A percentile compares a stretch with the other conserved stretches of the same genome.
Evolutionary conservation across 495 filamentous ascomycete genomes (phyloP).

Genomic region (Aspergillus conjunctus): DNA sequence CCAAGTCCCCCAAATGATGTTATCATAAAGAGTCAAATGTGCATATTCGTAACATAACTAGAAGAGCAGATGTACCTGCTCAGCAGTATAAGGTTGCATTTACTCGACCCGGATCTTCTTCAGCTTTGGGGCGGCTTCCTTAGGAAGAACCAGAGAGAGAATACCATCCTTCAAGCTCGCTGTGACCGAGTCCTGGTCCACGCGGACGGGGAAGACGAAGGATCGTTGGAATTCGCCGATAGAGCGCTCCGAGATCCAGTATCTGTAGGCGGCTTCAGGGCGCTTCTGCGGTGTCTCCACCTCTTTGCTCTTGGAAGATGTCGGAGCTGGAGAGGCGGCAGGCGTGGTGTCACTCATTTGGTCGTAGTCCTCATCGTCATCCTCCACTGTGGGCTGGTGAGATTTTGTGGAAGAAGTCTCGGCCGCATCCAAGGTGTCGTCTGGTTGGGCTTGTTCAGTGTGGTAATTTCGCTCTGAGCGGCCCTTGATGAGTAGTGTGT

Average conservation of each 20-base stretch:
- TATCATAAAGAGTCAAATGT: too few relatives aligned
- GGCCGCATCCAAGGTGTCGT: conserved; percentile 20
- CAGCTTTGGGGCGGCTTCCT: conserved; percentile 57
- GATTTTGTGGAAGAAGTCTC: conserved; percentile 35
- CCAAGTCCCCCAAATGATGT: too few relatives aligned
- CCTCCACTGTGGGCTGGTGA: conserved; percentile 67
- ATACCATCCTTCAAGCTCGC: conserved; percentile 78
- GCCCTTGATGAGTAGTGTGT: conserved; percentile 76
- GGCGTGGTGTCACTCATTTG: conserved; percentile 33
- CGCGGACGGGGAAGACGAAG: conserved; percentile 73
- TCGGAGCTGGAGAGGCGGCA: conserved; percentile 7
- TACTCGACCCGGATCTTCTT: conserved; percentile 63
- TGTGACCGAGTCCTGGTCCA: conserved; percentile 77
- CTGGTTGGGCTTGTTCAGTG: conserved; percentile 5
- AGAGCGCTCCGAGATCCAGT: conserved; percentile 80
- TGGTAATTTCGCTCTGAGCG: conserved; percentile 60
- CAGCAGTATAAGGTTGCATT: too few relatives aligned
- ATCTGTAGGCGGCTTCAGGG: conserved; percentile 54
- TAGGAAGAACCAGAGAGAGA: conserved; percentile 72
- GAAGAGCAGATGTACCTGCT: too few relatives aligned
- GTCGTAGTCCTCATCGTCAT: conserved; percentile 59
- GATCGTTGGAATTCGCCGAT: conserved; percentile 77
- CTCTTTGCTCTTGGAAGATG: conserved; percentile 11
- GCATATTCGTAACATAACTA: too few relatives aligned
- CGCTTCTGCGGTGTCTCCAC: conserved; percentile 28